Evolutionary conservation across 495 filamentous ascomycete species (phyloP), one percentile per base, ranked within the genome.

Genomic region (Hypomontagnella monticulosa): DNA sequence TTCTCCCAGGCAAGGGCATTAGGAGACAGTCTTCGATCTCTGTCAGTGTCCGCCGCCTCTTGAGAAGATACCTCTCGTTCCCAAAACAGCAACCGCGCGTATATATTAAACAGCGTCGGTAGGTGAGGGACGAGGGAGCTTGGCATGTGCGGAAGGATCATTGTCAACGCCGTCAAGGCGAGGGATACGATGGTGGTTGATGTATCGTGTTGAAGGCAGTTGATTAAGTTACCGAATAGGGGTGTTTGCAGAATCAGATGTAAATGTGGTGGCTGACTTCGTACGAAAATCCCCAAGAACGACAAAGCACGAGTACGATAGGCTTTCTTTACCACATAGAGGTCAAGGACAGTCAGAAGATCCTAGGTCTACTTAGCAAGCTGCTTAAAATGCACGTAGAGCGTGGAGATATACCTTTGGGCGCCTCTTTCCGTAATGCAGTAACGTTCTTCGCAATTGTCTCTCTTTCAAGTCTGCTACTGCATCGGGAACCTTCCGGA

Each of bases 121-220:
- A 93, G 76, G 66, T 86, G 83, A 10, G 80, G 75, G 6, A 83
- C 83, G 6, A 91, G 71, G 6, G 87, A 85, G 72, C 82, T 87
- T 0, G 89, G 89, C 61, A 92, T 88, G 71, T 89, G 88, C 10
- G 90, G 90, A 51, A 93, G 76, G 43, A 92, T 85, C 90, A 92
- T 92, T 62, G 88, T 86, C 59, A 93, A 67, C 4, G 84, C 79
- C 8, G 87, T 86, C 51, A 93, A 73, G 7, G 90, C 88, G 30
- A 90, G 74, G 11, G 86, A 86, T 9, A 92, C 80, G 7, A 88
- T 85, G 9, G 85, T 84, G 0, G 89, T 87, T 0, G 88, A 90
- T 11, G 88, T 89, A 68, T 93, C 90, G 43, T 84, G 82, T 69
- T 90, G 86, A 4, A 93, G 78, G 54, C 88, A 91, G 70, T 83